phyloP scores from a whole-genome alignment of 1,284 basidiomycete genomes.

The Tilletia caries region DNA sequence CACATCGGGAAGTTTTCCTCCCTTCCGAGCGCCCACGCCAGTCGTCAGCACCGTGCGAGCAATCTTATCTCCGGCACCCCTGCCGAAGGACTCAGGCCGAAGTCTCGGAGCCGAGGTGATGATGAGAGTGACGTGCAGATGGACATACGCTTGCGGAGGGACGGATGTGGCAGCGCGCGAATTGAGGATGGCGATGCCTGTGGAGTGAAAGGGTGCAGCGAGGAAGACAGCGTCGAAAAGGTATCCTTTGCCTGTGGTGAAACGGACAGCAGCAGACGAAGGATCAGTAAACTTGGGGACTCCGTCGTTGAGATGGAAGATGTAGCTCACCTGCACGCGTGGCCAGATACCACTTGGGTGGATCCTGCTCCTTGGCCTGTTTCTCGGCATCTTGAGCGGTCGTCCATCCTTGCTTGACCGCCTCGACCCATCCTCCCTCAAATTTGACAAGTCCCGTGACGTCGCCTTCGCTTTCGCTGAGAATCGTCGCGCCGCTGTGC shows the following conservation, averaged over 20 bases:
- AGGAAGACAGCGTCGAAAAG: constrained; percentile 47
- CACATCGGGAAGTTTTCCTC: constrained; percentile 14
- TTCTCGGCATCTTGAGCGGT: constrained; percentile 1
- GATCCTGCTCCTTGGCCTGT: neutral
- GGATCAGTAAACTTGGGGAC: neutral
- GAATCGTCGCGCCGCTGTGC: constrained; percentile 60
- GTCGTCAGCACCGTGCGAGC: constrained; percentile 71
- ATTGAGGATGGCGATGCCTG: constrained; percentile 47
- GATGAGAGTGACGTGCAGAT: constrained; percentile 82
- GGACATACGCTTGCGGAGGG: constrained; percentile 71
- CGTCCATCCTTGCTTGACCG: constrained; percentile 17
- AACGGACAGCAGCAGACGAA: neutral
- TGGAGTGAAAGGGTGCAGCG: constrained; percentile 47
- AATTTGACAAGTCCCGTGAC: constrained; percentile 47
- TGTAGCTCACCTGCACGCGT: constrained; percentile 27
- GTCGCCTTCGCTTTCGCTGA: constrained; percentile 33
- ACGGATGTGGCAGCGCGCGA: constrained; percentile 56
- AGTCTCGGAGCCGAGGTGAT: constrained; percentile 69
- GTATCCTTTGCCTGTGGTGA: constrained; percentile 32
- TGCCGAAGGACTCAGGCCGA: constrained; percentile 69
- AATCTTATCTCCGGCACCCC: constrained; percentile 57
- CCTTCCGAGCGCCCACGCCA: constrained; percentile 32
- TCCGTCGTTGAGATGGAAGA: neutral
- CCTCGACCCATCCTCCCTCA: constrained; percentile 17
- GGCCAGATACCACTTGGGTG: constrained; percentile 42